Percentiles rank a stretch among this genome's conserved stretches.
Evolutionary conservation across 1,284 basidiomycete species (phyloP).

Genomic region (Cerrena zonata): DNA sequence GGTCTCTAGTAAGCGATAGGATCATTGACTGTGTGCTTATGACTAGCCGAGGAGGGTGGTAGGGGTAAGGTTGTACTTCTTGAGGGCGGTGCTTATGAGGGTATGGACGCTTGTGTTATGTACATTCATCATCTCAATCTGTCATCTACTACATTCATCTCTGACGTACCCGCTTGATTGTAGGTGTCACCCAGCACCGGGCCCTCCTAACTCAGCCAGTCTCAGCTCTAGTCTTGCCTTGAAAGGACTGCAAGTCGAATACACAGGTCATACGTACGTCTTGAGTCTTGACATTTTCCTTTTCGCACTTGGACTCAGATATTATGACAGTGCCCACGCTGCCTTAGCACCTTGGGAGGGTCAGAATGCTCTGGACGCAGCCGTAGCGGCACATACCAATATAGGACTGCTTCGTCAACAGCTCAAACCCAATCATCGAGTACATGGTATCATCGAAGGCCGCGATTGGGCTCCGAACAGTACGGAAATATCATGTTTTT

Average conservation of each 20-base stretch:
- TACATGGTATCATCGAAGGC: constrained; percentile 65
- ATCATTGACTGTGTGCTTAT: background rate
- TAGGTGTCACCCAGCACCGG: constrained; percentile 67
- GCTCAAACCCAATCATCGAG: constrained; percentile 49
- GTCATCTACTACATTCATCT: constrained; percentile 1
- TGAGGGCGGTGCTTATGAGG: constrained; percentile 68
- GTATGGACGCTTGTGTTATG: constrained; percentile 78
- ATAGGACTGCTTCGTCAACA: constrained; percentile 72
- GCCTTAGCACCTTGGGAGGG: constrained; percentile 79
- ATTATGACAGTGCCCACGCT: constrained; percentile 60
- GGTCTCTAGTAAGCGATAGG: background rate
- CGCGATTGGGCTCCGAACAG: constrained; percentile 63
- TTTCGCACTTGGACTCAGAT: background rate
- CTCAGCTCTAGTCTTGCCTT: constrained; percentile 53
- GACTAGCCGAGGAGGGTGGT: constrained; percentile 70
- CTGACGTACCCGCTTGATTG: constrained; percentile 2
- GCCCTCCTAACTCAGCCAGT: constrained; percentile 43
- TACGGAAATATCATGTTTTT: constrained; percentile 26
- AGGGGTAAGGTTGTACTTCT: constrained; percentile 76
- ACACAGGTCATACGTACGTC: constrained; percentile 56
- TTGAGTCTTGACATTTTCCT: background rate
- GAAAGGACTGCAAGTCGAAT: constrained; percentile 57
- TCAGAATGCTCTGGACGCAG: constrained; percentile 80
- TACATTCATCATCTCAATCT: constrained; percentile 18
- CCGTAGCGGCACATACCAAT: constrained; percentile 72